Percentiles rank a stretch among this genome's conserved stretches.
Evolutionary conservation across 1,284 basidiomycete species (phyloP).

Genomic region (Leccinum subspadiceum): DNA sequence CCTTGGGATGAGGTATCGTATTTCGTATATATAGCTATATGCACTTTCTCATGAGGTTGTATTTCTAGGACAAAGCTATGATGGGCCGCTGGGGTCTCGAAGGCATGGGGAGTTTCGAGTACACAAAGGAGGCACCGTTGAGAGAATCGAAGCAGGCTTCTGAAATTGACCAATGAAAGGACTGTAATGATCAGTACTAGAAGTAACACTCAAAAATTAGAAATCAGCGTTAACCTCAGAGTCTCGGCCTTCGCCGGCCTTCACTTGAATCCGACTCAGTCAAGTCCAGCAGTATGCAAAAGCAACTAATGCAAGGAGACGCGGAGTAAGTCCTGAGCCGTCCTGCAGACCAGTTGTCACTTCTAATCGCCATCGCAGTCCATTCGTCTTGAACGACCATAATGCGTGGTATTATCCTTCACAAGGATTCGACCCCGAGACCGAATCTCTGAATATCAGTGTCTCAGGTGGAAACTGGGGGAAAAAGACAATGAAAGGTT

Average conservation of each 20-base stretch:
- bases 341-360: neutral
- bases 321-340: conserved; percentile 24
- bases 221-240: neutral
- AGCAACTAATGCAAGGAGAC: conserved; percentile 30
- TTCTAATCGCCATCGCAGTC: conserved; percentile 24
- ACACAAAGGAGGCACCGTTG: conserved; percentile 36
- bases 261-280: neutral
- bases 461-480: conserved; percentile 74
- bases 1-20: conserved; percentile 77
- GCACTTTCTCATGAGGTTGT: conserved; percentile 10
- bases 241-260: conserved; percentile 25
- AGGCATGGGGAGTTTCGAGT: conserved; percentile 88
- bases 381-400: conserved; percentile 62
- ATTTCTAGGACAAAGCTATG: conserved; percentile 84
- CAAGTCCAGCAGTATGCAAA: conserved; percentile 21
- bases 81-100: conserved; percentile 90
- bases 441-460: conserved; percentile 48
- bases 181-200: neutral
- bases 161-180: neutral
- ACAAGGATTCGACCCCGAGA: conserved; percentile 61
- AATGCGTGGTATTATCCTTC: conserved; percentile 79
- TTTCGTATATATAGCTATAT: neutral
- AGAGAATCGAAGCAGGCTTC: neutral
- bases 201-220: neutral
- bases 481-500: conserved; percentile 62